These are phyloP conservation scores for Penicillium angulare DNA, from an alignment of 495 filamentous ascomycete species.

Conservation along the genomic window DNA sequence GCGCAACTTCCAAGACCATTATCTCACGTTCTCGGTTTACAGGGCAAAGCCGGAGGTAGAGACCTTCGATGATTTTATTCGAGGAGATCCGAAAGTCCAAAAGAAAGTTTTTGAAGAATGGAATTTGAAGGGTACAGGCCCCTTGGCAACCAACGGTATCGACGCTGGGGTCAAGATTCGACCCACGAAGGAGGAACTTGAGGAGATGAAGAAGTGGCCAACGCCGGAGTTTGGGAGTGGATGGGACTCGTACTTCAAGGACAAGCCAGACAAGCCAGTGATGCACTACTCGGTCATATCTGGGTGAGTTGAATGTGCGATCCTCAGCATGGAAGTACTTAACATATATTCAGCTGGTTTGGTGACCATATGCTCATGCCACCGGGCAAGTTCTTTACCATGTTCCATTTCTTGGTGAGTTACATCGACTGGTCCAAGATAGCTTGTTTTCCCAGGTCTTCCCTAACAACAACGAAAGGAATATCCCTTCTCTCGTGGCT, in stretches of 20 bases:
- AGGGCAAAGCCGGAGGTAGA: slow-evolving; percentile 76
- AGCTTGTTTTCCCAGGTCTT: neutral
- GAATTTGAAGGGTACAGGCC: slow-evolving; percentile 76
- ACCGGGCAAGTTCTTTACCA: slow-evolving; percentile 78
- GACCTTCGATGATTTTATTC: slow-evolving; percentile 77
- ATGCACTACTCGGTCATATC: slow-evolving; percentile 77
- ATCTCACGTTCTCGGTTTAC: slow-evolving; percentile 74
- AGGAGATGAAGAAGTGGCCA: slow-evolving; percentile 63
- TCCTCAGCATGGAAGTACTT: too few relatives aligned
- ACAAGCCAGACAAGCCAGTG: slow-evolving; percentile 83
- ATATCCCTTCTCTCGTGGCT: slow-evolving; percentile 78
- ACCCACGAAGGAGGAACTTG: slow-evolving; percentile 67
- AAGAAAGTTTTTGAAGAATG: slow-evolving; percentile 71
- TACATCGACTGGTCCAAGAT: neutral
- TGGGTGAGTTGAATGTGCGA: too few relatives aligned
- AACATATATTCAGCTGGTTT: too few relatives aligned
- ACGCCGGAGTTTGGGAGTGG: slow-evolving; percentile 63
- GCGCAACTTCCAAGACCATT: slow-evolving; percentile 83
- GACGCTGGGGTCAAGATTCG: slow-evolving; percentile 81
- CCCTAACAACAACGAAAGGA: slow-evolving; percentile 30
- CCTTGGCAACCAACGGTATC: slow-evolving; percentile 80
- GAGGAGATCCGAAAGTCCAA: slow-evolving; percentile 69
- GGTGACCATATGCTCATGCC: slow-evolving; percentile 73
- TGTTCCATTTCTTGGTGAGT: slow-evolving; percentile 76
- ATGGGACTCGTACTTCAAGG: slow-evolving; percentile 81